Conservation (phyloP, 202 grass and related monocot species). For the Schoenoplectus triqueter region DNA sequence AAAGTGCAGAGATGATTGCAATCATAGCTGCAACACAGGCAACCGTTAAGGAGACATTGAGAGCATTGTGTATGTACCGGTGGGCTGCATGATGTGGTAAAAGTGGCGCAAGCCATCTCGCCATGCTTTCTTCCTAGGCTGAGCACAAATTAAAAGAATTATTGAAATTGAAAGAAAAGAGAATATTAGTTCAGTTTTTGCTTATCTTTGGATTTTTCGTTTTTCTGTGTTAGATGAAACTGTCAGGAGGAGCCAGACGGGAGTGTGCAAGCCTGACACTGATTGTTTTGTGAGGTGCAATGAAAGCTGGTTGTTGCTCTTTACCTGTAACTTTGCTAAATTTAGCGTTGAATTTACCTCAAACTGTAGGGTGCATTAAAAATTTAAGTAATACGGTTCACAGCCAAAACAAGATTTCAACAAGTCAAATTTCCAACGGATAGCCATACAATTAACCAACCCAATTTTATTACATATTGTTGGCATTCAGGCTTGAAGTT, state of each 20-base stretch:
- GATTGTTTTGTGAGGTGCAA: conserved; percentile 20
- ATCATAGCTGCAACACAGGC: conserved; percentile 17
- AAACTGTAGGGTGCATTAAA: neutral
- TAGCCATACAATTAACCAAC: neutral
- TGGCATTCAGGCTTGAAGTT: neutral
- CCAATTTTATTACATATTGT: neutral
- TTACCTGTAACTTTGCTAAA: conserved; percentile 28
- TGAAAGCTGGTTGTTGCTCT: neutral
- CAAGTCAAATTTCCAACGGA: neutral
- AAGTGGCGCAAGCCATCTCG: conserved; percentile 27
- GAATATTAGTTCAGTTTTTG: neutral
- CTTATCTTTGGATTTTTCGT: neutral
- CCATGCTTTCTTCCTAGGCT: conserved; percentile 11
- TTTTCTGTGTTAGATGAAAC: conserved; percentile 30
- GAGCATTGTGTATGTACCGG: neutral
- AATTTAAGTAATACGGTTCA: neutral
- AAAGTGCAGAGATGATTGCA: conserved; percentile 29
- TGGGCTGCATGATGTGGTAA: conserved; percentile 19
- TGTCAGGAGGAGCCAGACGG: neutral
- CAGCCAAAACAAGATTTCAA: neutral
- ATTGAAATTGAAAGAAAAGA: conserved; percentile 16
- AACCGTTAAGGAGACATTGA: conserved; percentile 21
- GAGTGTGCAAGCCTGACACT: conserved; percentile 25
- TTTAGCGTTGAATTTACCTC: conserved; percentile 15
- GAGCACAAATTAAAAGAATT: conserved; percentile 15